phyloP scores from a whole-genome alignment of 2,329 filamentous ascomycete genomes.

The Cytospora piceae region DNA sequence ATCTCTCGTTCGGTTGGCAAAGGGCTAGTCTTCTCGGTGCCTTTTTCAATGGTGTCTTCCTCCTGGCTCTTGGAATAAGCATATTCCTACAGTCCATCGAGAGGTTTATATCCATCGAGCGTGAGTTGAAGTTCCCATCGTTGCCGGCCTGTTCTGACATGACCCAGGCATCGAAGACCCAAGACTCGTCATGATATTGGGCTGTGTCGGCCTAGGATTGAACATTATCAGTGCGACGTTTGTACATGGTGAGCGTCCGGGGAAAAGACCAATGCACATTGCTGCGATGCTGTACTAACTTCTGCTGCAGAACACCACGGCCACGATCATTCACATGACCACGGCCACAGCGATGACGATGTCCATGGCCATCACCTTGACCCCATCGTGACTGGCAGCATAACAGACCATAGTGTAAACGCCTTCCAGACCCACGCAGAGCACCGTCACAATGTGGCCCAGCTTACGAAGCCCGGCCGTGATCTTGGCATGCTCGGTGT shows the following conservation, averaged over 20 bases:
- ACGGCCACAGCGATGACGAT: constrained; percentile 33
- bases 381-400: not conserved
- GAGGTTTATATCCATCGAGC: constrained; percentile 62
- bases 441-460: constrained; percentile 51
- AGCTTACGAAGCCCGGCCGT: constrained; percentile 43
- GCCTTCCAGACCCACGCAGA: constrained; percentile 46
- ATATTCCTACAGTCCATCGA: constrained; percentile 76
- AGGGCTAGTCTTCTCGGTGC: constrained; percentile 73
- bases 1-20: constrained; percentile 76
- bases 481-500: constrained; percentile 76
- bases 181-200: constrained; percentile 69
- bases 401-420: constrained; percentile 8
- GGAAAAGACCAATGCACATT: too few relatives aligned
- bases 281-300: constrained; percentile 18
- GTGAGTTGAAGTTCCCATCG: constrained; percentile 41
- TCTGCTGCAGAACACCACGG: constrained; percentile 41
- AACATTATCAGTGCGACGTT: constrained; percentile 70
- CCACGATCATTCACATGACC: constrained; percentile 42
- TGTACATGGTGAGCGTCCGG: constrained; percentile 58
- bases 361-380: constrained; percentile 27
- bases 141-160: constrained; percentile 17
- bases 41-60: constrained; percentile 80
- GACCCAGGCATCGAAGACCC: constrained; percentile 64
- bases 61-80: constrained; percentile 72
- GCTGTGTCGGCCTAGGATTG: constrained; percentile 66